These are phyloP conservation scores for Quercus rubra DNA, from an alignment of 306 rosid species.

Conservation along the genomic window DNA sequence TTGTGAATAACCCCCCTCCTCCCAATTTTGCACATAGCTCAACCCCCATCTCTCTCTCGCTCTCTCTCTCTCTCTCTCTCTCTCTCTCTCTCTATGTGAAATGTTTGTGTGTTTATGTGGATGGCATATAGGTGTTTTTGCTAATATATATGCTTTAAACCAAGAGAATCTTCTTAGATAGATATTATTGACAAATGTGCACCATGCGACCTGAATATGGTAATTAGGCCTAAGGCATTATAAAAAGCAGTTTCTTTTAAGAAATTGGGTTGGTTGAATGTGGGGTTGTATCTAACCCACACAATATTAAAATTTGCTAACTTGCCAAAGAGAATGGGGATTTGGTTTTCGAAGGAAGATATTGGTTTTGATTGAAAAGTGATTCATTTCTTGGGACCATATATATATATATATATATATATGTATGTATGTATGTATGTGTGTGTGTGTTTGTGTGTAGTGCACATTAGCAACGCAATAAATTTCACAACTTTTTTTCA, in stretches of 20 bases:
- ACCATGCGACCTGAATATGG: slow-evolving; percentile 28
- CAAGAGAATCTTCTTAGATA: slow-evolving; percentile 28
- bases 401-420: too few species aligned
- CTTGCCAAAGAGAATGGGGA: not conserved
- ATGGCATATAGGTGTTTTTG: not conserved
- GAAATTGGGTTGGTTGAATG: slow-evolving; percentile 11
- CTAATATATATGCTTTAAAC: not conserved
- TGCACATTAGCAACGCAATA: too few species aligned
- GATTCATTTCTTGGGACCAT: too few species aligned
- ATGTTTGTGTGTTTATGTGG: not conserved
- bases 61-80: slow-evolving; percentile 7
- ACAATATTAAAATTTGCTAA: not conserved
- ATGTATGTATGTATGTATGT: too few species aligned
- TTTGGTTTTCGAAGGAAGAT: not conserved
- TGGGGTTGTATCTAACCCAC: not conserved
- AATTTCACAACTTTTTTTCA: too few species aligned
- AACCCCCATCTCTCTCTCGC: slow-evolving; percentile 12
- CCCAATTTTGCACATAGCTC: slow-evolving; percentile 26
- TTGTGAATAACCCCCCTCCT: slow-evolving; percentile 40
- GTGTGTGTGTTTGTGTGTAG: too few species aligned
- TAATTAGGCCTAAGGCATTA: not conserved
- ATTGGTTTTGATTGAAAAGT: not conserved
- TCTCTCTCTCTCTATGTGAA: not conserved
- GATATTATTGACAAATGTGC: slow-evolving; percentile 21
- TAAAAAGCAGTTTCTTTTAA: slow-evolving; percentile 16